Evolutionary conservation across 2,329 filamentous ascomycete genomes (phyloP), one percentile per base, ranked within the genome.

Genomic region (Tolypocladium guangdongense): DNA sequence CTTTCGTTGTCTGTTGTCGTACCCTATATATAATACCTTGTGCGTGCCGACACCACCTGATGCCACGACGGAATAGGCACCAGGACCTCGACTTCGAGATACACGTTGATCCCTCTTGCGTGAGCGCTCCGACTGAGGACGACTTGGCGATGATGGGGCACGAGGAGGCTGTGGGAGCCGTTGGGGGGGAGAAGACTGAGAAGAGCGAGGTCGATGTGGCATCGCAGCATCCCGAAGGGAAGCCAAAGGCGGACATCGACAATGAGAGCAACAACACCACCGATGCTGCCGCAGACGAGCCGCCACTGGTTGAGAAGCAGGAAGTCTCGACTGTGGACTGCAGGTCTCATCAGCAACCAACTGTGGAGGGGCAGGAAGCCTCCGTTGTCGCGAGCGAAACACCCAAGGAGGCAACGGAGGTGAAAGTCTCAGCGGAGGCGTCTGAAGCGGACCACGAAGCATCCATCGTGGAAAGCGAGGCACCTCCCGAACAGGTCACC

Each of bases 101-200:
- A 58, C 73, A 74, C 67, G 67, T 75, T 60, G 75, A 79, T 61
- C 63, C 64, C 45, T 76, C 72, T 52, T 76, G 72, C 59, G 48
- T 72, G 52, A 71, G 64, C 61, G 67, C 63, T 56, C 48, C 57
- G 56, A 24, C 58, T 5, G 27, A 32, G 27, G 62, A 50, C 52
- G 57, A 33, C 12, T 37, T 30, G 12, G 20, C 35, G 18, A 49
- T 32, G 7, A 57, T 54, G 55, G 50, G 54, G 14, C 48, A 41
- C 39, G 49, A 47, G 18, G 50, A 59, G 33, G 49, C 7, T 27
- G 48, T 43, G 30, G 50, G 36, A 38, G 33, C 22, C 11, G 16
- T 20, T 10, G 27, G 10, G 16, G 27, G 43, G 8, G 43, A n/a
- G 14, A n/a, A 20, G 43, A 14, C 7, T 18, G 27, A 47, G 4